Base-by-base conservation (phyloP, 352 stramenopile species). In the Peronosclerospora sorghi region DNA sequence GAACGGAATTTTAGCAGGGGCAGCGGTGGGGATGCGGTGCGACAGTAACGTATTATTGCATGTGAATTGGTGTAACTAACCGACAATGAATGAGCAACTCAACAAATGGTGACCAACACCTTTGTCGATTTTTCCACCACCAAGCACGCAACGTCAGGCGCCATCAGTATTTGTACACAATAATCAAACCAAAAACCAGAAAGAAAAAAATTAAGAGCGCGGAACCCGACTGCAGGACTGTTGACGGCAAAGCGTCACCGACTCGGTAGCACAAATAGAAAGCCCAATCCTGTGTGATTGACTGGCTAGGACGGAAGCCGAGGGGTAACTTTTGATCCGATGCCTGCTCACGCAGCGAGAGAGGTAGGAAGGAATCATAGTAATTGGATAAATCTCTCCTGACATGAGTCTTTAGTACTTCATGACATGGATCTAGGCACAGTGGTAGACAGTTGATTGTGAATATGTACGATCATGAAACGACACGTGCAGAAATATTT, bases 31-130 rank as follows among this genome's bases (percentile, higher is more conserved):
- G 38, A 59, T 66, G 57, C 53, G 48, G 54, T 67, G 53, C 53
- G 32, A 63, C 53, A 67, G 53, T 63, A 67, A 54, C 48, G 57
- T 67, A 67, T 67, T 56, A 63, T 67, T 67, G 49, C 53, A 67
- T 67, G 47, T 66, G 47, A 47, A 19, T 56, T 56, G 48, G 51
- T 62, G 56, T 63, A 57, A 62, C 38, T 54, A 52, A 51, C 54
- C 45, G 54, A 67, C 48, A 60, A 60, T 57, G 48, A 52, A 59
- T 47, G 48, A 39, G 40, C 38, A 49, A 45, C 39, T 57, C 50
- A 50, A 43, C 35, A 40, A 48, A 35, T 40, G 49, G 45, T 35
- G 36, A 32, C 13, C 32, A 28, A 45, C 43, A 35, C 39, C 45
- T 41, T 39, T 54, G 41, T 60, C 45, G 36, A 57, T 51, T 13